phyloP scores from a whole-genome alignment of 306 rosid species.

The Castanea crenata region DNA sequence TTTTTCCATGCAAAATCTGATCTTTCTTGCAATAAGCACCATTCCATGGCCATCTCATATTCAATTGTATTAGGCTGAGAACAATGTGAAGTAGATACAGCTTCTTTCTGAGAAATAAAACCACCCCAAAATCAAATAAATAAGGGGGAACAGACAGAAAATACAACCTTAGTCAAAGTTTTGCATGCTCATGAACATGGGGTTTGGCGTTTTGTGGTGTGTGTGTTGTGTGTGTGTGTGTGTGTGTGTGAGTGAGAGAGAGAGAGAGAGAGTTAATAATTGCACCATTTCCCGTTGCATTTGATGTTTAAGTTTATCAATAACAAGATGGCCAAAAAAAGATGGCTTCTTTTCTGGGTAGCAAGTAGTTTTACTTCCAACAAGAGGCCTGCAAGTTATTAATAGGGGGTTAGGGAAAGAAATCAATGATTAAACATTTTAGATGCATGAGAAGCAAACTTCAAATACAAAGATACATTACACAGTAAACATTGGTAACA shows the following conservation, averaged over 20 bases:
- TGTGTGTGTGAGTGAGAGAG: conserved; percentile 2
- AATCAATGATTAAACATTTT: not conserved
- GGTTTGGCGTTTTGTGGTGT: not conserved
- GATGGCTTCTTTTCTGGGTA: conserved; percentile 53
- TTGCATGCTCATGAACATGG: not conserved
- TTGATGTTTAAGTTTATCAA: conserved; percentile 51
- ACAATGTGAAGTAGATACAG: conserved; percentile 55
- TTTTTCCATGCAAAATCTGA: conserved; percentile 41
- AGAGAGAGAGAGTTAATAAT: not conserved
- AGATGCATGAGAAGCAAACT: not conserved
- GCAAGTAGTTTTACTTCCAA: conserved; percentile 54
- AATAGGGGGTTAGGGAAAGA: not conserved
- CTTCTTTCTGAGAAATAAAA: conserved; percentile 43
- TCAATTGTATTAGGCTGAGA: conserved; percentile 55
- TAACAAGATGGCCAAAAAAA: conserved; percentile 65
- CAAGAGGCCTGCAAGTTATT: conserved; percentile 54
- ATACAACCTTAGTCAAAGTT: not conserved
- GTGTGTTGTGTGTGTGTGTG: not conserved
- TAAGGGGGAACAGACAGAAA: not conserved
- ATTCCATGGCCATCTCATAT: conserved; percentile 59
- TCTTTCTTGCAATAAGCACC: conserved; percentile 51
- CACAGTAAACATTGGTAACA: not conserved
- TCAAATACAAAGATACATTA: not conserved
- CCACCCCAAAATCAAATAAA: not conserved
- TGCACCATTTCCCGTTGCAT: conserved; percentile 67